Conservation (phyloP, 1,139 yeast genomes). For the Protomyces lactucae-debilis region DNA sequence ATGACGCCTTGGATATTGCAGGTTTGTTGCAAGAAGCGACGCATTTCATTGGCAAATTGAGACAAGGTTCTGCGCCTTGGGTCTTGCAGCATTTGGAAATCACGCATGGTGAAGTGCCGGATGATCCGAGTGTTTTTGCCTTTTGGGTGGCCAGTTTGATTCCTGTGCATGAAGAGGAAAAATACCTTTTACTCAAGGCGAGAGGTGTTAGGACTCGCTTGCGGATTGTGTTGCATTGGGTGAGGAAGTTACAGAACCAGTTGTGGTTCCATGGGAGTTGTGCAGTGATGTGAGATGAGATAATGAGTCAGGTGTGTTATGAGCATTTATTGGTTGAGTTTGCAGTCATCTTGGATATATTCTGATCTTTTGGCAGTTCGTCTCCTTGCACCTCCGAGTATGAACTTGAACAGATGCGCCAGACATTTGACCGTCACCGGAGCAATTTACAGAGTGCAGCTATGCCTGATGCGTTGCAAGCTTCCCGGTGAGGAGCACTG, state of each 20-base stretch:
- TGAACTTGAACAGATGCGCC: too few relatives aligned
- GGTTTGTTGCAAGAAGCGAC: constrained; percentile 10
- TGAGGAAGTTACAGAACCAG: constrained; percentile 20
- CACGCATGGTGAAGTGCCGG: constrained; percentile 21
- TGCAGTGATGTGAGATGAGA: constrained; percentile 9
- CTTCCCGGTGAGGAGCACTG: too few relatives aligned
- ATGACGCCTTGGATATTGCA: constrained; percentile 3
- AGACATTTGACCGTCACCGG: too few relatives aligned
- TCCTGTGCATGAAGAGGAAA: constrained; percentile 25
- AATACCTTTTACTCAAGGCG: constrained; percentile 17
- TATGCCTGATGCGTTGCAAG: too few relatives aligned
- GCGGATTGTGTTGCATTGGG: constrained; percentile 24
- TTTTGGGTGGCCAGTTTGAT: constrained; percentile 28
- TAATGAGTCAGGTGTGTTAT: too few relatives aligned
- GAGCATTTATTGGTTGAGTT: too few relatives aligned
- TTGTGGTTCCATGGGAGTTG: constrained; percentile 24
- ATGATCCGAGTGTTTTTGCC: constrained; percentile 14
- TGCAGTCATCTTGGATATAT: too few relatives aligned
- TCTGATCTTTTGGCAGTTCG: too few relatives aligned
- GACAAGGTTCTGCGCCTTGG: constrained; percentile 23
- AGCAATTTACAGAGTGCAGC: too few relatives aligned
- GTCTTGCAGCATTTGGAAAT: constrained; percentile 14
- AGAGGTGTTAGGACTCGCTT: constrained; percentile 14
- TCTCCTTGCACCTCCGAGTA: too few relatives aligned
- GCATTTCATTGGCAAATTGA: constrained; percentile 9